Evolutionary conservation across 2,329 filamentous ascomycete species (phyloP).

Genomic region (Pseudocercospora fijiensis): DNA sequence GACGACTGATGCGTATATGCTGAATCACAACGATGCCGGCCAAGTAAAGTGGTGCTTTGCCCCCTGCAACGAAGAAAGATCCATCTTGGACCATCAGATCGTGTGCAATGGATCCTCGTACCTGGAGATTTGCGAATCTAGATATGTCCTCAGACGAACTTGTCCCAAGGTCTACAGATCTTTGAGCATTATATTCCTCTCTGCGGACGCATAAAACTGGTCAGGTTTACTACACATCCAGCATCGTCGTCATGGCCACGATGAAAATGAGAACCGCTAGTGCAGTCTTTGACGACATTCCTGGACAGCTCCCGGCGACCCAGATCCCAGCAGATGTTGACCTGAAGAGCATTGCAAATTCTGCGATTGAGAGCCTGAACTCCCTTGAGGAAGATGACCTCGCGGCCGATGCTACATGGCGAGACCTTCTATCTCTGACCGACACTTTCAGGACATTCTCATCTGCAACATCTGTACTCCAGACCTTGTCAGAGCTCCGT

Average conservation of each 20-base stretch:
- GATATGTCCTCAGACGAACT: no score
- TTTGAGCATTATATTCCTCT: no score
- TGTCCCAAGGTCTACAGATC: no score
- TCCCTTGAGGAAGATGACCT: conserved; percentile 19
- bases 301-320: conserved; percentile 25
- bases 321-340: conserved; percentile 22
- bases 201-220: no score
- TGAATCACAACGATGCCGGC: no score
- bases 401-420: conserved; percentile 43
- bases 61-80: no score
- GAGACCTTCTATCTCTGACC: conserved; percentile 58
- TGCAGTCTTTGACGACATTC: conserved; percentile 28
- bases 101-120: no score
- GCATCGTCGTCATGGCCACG: neutral
- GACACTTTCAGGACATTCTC: conserved; percentile 59
- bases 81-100: no score
- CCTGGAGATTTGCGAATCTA: no score
- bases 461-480: conserved; percentile 44
- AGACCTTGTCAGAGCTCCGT: conserved; percentile 39
- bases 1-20: no score
- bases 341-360: conserved; percentile 18
- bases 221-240: neutral
- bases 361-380: conserved; percentile 22
- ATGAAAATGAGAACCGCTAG: conserved; percentile 12
- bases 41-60: no score